Conservation (phyloP, 768 basidiomycete species). For the Tricholoma matsutake region DNA sequence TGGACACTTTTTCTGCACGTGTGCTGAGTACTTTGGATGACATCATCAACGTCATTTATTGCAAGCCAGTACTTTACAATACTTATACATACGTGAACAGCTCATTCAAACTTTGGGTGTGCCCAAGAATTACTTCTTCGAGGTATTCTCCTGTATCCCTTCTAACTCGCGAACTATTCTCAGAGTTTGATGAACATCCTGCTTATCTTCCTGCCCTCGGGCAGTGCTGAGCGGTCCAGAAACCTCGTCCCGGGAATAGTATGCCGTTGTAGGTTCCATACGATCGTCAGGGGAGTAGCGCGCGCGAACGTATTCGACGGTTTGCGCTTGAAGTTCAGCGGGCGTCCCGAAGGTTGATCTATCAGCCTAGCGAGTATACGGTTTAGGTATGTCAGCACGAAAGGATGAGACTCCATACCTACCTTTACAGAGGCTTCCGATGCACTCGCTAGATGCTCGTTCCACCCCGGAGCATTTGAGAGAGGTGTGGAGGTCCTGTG, state of each 20-base stretch:
- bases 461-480: constrained; percentile 66
- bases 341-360: constrained; percentile 23
- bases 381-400: not conserved
- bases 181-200: constrained; percentile 12
- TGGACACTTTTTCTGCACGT: constrained; percentile 5
- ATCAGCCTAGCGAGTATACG: constrained; percentile 37
- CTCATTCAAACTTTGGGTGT: not conserved
- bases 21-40: too few relatives aligned
- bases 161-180: constrained; percentile 10
- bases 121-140: not conserved
- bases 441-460: constrained; percentile 57
- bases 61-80: not conserved
- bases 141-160: constrained; percentile 7
- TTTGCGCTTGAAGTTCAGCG: constrained; percentile 36
- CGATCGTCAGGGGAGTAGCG: constrained; percentile 38
- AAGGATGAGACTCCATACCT: not conserved
- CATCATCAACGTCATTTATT: not conserved
- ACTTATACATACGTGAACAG: not conserved
- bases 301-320: constrained; percentile 39
- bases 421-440: constrained; percentile 72
- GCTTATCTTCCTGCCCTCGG: constrained; percentile 24
- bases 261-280: constrained; percentile 31
- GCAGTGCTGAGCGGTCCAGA: constrained; percentile 41
- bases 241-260: constrained; percentile 42
- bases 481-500: constrained; percentile 48